Evolutionary conservation across 768 basidiomycete genomes (phyloP).

Genomic region (Russula sp.): DNA sequence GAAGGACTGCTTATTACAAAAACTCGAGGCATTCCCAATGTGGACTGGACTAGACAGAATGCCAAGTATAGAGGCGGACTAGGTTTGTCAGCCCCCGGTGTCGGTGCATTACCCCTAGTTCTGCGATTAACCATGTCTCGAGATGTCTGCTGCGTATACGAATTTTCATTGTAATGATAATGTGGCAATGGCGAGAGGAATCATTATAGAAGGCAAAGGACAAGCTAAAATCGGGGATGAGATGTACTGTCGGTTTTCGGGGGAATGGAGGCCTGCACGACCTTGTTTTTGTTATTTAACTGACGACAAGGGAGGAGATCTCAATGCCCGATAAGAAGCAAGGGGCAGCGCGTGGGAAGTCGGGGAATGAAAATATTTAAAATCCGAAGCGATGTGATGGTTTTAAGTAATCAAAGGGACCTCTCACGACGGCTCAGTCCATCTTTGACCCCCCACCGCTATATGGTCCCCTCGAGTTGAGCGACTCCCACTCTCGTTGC

Average conservation of each 20-base stretch:
- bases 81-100: background rate
- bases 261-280: too few relatives aligned
- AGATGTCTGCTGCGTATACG: too few relatives aligned
- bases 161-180: background rate
- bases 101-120: too few relatives aligned
- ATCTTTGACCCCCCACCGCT: conserved; percentile 15
- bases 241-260: too few relatives aligned
- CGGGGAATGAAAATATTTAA: conserved; percentile 13
- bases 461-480: conserved; percentile 23
- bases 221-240: background rate
- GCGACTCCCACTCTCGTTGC: conserved; percentile 25
- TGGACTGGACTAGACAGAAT: too few relatives aligned
- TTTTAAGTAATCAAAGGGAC: conserved; percentile 10
- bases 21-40: background rate
- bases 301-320: conserved; percentile 10
- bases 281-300: too few relatives aligned
- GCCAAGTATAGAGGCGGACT: background rate
- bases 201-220: background rate
- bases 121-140: too few relatives aligned
- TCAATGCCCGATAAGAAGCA: conserved; percentile 1
- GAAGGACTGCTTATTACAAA: background rate
- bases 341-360: conserved; percentile 5
- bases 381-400: conserved; percentile 4
- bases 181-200: background rate
- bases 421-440: background rate